Percentiles rank a stretch among this genome's conserved stretches.
phyloP scores from a whole-genome alignment of 176 grass and related monocot species.

The Pharus latifolius region DNA sequence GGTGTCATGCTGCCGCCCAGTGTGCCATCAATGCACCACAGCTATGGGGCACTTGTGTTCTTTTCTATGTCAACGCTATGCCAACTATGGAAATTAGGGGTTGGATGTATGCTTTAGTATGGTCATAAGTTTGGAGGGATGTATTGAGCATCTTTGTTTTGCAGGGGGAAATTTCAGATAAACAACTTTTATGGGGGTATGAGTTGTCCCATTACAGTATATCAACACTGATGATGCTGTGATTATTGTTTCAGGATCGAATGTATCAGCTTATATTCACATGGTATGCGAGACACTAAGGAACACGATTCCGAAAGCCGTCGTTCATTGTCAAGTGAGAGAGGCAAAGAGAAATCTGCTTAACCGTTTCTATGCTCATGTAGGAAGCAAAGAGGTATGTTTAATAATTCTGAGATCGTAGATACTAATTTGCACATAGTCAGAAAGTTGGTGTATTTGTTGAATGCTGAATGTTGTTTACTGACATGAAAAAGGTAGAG shows the following conservation, averaged over 20 bases:
- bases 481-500: not conserved
- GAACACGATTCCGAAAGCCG: conserved; percentile 88
- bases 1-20: no score
- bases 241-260: conserved; percentile 53
- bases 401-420: not conserved
- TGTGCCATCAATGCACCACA: no score
- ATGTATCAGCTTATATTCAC: conserved; percentile 89
- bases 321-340: conserved; percentile 93
- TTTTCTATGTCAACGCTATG: no score
- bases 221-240: not conserved
- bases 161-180: no score
- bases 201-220: no score
- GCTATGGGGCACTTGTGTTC: no score
- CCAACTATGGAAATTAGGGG: no score
- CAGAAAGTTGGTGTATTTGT: not conserved
- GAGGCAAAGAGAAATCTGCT: conserved; percentile 85
- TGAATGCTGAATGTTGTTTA: not conserved
- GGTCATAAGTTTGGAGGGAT: no score
- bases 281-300: conserved; percentile 92
- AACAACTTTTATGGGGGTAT: no score
- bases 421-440: not conserved
- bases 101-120: no score
- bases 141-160: no score
- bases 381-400: conserved; percentile 89
- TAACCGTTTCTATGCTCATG: conserved; percentile 93